Base-by-base conservation (phyloP, 2,329 filamentous ascomycete genomes). In the Microascus cirrosus region DNA sequence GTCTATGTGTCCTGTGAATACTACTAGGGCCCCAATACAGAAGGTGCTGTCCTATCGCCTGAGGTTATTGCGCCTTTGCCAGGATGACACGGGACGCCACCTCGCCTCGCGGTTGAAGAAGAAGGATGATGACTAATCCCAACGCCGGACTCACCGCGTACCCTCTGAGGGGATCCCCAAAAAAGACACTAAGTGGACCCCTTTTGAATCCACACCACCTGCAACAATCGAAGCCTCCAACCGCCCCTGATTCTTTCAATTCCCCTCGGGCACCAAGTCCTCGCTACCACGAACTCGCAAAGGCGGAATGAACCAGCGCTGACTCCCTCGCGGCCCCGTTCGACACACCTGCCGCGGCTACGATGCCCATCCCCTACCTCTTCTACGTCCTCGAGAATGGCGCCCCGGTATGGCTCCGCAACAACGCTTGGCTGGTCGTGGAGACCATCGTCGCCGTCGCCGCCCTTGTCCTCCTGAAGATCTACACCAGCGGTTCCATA, bases 401-500 rank as follows among this genome's bases (percentile, higher is more conserved):
- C 60, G 68, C 73, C 22, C 81, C 81, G 20, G 64, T 66, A 60
- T 78, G 75, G 72, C 65, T 81, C 55, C 74, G 74, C 51, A 67
- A 73, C 50, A 70, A 79, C 55, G 71, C 70, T 52, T 74, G 69
- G 70, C 64, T 68, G 25, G 65, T 82, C 53, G 63, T 73, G 64
- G 73, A 77, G 64, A 63, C 68, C 20, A 64, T 67, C 48, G 66
- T 69, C 22, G 62, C 72, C 50, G 51, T 74, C n/a, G 67, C 69
- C 6, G 62, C 71, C 48, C 63, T 83, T 32, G 68, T 69, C 54
- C 60, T 79, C 34, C 65, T 80, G 54, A 97, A 96, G 77, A 77
- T 78, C 66, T 96, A 87, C 74, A 88, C 86, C 66, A 83, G 83
- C 62, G 95, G 94, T 63, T 81, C 85, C 13, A 75, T 72, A 63